Percentiles rank a stretch among this genome's conserved stretches.
Evolutionary conservation across 2,329 filamentous ascomycete genomes (phyloP).

Genomic region (Pseudopyricularia cyperi): DNA sequence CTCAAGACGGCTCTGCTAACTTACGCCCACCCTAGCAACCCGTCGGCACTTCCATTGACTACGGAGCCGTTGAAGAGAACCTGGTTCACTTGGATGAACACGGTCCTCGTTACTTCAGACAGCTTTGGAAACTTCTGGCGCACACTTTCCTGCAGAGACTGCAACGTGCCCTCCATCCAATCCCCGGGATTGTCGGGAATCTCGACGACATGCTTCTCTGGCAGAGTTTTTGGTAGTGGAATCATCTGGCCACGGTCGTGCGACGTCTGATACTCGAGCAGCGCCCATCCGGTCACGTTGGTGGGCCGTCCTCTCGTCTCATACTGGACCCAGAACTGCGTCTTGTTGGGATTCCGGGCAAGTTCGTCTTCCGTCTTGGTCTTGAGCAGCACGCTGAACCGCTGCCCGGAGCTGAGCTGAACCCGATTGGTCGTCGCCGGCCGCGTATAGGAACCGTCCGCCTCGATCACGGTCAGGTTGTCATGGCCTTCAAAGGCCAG

Average conservation of each 20-base stretch:
- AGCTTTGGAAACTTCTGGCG: background rate
- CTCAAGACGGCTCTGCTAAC: background rate
- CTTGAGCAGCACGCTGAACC: constrained; percentile 43
- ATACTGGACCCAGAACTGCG: constrained; percentile 28
- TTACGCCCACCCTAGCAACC: background rate
- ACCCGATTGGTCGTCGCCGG: constrained; percentile 32
- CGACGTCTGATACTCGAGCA: constrained; percentile 27
- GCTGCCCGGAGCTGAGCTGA: constrained; percentile 44
- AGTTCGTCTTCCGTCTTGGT: constrained; percentile 36
- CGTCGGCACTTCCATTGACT: constrained; percentile 9
- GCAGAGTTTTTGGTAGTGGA: constrained; percentile 8
- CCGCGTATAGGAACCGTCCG: constrained; percentile 42
- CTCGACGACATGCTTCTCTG: constrained; percentile 15
- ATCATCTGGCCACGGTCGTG: background rate
- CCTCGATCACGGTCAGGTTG: constrained; percentile 44
- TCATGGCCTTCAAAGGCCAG: constrained; percentile 44
- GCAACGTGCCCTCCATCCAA: constrained; percentile 30
- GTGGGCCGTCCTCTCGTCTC: constrained; percentile 33
- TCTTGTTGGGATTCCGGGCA: constrained; percentile 14
- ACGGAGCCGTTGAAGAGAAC: constrained; percentile 19
- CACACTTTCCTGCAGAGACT: background rate
- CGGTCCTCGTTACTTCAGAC: constrained; percentile 32
- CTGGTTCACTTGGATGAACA: constrained; percentile 29
- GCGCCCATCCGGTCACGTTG: constrained; percentile 30
- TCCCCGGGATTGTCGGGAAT: constrained; percentile 19